Base-by-base conservation (phyloP, 306 rosid species). In the Lathyrus sativus region DNA sequence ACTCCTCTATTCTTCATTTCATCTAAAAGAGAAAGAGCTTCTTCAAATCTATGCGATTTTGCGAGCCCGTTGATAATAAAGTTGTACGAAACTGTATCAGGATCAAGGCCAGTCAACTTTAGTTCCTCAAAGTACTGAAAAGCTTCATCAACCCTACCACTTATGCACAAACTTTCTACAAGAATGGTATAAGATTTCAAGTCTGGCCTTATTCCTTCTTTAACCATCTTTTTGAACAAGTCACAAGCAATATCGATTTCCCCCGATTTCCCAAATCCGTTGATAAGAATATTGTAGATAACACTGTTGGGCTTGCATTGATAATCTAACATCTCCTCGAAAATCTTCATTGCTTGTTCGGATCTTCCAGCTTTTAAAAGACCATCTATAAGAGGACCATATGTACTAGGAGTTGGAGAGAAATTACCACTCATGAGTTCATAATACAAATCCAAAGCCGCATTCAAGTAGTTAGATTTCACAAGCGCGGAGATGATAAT, bases 371-470 rank as follows among this genome's bases (percentile, higher is more conserved):
- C 85, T 85, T 92, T 92, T 67, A 81, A 59, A 77, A 90, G 96
- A 53, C 96, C 98, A 35, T 85, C 93, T 63, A 92, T 72, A 53
- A 92, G 86, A 69, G 98, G 98, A 41, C 96, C 98, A 67, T 83
- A 93, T 39, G 98, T 90, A 78, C 88, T 83, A 42, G 97, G 96
- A 56, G 98, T 90, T 70, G 98, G 97, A 78, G 78, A 74, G 83
- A 90, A 93, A 79, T 85, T 90, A 42, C 83, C 85, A 80, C 96
- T 82, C 28, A 90, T 18, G 38, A 90, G 90, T 72, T 90, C 97
- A 71, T 83, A 93, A 78, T 86, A 93, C 41, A 88, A 80, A 74
- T 83, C 82, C 48, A 92, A 71, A 71, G 98, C 98, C 75, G 75
- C 76, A 44, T 81, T 76, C 51, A 92, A 38, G 65, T 68, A 67